phyloP scores from a whole-genome alignment of 108 stramenopile genomes.

The Thalassiosira profunda region DNA sequence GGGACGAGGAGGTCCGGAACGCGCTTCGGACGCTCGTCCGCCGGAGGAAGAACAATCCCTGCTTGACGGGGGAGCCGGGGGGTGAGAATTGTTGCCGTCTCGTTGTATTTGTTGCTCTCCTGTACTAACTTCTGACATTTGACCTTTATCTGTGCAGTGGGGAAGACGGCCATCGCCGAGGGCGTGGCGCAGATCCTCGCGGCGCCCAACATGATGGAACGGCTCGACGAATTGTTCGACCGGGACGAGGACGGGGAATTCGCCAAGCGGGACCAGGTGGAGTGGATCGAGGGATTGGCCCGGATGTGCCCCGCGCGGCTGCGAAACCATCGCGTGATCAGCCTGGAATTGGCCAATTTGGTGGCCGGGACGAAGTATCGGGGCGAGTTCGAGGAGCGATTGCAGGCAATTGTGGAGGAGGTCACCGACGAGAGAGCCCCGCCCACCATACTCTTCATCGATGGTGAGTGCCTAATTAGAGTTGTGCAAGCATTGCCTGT shows the following conservation, averaged over 20 bases:
- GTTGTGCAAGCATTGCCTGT: too few species aligned
- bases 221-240: constrained; percentile 54
- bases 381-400: constrained; percentile 98
- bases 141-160: constrained; percentile 62
- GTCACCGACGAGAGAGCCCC: constrained; percentile 90
- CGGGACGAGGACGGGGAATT: constrained; percentile 47
- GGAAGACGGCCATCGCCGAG: constrained; percentile 98
- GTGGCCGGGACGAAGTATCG: constrained; percentile 98
- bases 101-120: not conserved
- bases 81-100: not conserved
- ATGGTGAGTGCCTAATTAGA: too few species aligned
- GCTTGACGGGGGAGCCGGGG: constrained; percentile 94
- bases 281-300: constrained; percentile 87
- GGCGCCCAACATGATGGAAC: constrained; percentile 57
- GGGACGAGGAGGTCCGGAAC: constrained; percentile 96
- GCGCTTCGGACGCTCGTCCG: constrained; percentile 95
- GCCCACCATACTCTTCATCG: constrained; percentile 96
- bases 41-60: constrained; percentile 97
- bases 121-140: too few species aligned
- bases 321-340: constrained; percentile 87
- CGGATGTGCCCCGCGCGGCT: constrained; percentile 95
- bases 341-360: constrained; percentile 96
- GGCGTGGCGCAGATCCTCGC: constrained; percentile 96
- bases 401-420: constrained; percentile 96
- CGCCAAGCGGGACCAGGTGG: constrained; percentile 33